Base-by-base conservation (phyloP, 2,329 filamentous ascomycete genomes). In the Aspergillus ochraceoroseus region DNA sequence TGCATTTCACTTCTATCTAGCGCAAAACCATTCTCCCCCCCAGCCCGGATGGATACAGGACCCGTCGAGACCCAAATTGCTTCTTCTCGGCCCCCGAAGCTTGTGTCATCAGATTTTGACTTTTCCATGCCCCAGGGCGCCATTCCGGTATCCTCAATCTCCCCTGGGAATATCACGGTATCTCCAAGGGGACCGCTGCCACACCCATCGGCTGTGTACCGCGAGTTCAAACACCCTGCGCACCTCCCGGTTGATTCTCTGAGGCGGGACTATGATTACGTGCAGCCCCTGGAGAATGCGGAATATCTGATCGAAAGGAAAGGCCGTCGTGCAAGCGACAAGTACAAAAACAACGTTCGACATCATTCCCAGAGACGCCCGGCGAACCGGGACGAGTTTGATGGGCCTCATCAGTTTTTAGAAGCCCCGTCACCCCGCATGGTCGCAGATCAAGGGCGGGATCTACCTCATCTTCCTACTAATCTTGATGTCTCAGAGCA, bases 381-480 rank as follows among this genome's bases (percentile, higher is more conserved):
- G 17, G 86, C 83, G 28, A 89, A 89, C 68, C 77, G 87, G 46
- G 87, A 94, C 70, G 87, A 92, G 65, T 94, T 94, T 65, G 87
- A 92, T 65, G 87, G 87, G 2, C 86, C 87, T 6, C 84, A 88
- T 54, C 87, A 94, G 62, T 82, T 88, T 52, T 72, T 94, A 50
- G 80, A 85, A 49, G 77, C 80, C 31, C 86, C 85, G 26, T 74
- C 82, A 14, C 74, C 81, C 40, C 79, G 82, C 49, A 80, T 83
- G 55, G 75, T 87, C 52, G 82, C 84, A 47, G 76, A 82, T 63
- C 83, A 87, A 67, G 85, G 89, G 62, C 78, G 83, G 51, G 85
- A 90, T 58, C 74, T 94, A 35, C 86, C 86, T 13, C 82, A 85
- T 62, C 78, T 92, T 20, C 87, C 87, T 32, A 88, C 85, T 56